phyloP scores from a whole-genome alignment of 495 filamentous ascomycete species.

The Aspergillus heteromorphus region DNA sequence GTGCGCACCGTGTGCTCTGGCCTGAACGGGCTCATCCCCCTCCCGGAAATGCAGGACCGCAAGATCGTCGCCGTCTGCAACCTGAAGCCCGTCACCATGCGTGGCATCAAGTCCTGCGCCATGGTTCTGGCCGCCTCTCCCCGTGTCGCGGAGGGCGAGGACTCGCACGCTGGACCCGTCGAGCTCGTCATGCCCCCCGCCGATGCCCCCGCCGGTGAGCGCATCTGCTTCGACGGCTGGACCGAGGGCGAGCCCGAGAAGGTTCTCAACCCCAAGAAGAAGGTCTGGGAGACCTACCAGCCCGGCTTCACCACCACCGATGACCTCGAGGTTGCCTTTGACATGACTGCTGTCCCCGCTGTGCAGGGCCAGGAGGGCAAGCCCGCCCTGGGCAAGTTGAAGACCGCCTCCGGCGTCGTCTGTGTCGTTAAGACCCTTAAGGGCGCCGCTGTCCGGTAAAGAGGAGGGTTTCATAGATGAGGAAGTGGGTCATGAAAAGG shows the following conservation, averaged over 20 bases:
- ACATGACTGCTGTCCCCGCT: slow-evolving; percentile 56
- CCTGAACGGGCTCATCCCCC: slow-evolving; percentile 83
- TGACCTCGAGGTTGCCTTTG: slow-evolving; percentile 71
- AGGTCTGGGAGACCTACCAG: slow-evolving; percentile 94
- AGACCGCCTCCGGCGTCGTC: slow-evolving; percentile 62
- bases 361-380: slow-evolving; percentile 56
- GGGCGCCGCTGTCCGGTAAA: slow-evolving; percentile 62
- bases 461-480: not conserved
- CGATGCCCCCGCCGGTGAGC: slow-evolving; percentile 74
- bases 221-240: slow-evolving; percentile 92
- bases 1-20: slow-evolving; percentile 95
- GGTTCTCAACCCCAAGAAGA: slow-evolving; percentile 96
- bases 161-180: slow-evolving; percentile 82
- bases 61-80: slow-evolving; percentile 95
- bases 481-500: not conserved
- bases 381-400: slow-evolving; percentile 61
- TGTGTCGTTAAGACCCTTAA: slow-evolving; percentile 71
- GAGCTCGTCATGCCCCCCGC: slow-evolving; percentile 85
- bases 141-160: slow-evolving; percentile 64
- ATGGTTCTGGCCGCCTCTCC: slow-evolving; percentile 98
- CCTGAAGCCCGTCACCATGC: slow-evolving; percentile 97
- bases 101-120: slow-evolving; percentile 88
- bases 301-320: slow-evolving; percentile 88
- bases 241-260: slow-evolving; percentile 80
- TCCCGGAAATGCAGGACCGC: slow-evolving; percentile 93